phyloP scores from a whole-genome alignment of 2,329 filamentous ascomycete genomes.

The Aspergillus hiratsukae region DNA sequence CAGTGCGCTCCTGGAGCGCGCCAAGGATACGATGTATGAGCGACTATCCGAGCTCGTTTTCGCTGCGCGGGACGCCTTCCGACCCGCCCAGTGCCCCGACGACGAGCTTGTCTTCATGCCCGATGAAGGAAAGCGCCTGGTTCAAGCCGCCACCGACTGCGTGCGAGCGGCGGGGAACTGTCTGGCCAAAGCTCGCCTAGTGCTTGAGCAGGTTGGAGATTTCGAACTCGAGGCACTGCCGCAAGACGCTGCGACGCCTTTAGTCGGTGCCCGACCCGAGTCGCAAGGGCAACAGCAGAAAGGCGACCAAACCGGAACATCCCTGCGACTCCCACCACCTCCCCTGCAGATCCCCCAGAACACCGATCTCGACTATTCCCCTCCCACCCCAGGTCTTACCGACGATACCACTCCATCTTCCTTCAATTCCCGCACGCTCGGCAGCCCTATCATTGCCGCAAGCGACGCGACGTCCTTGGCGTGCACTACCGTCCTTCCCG shows the following conservation, averaged over 20 bases:
- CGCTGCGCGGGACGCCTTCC: constrained; percentile 75
- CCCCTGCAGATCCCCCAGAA: constrained; percentile 41
- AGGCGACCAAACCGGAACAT: constrained; percentile 17
- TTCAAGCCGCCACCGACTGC: constrained; percentile 77
- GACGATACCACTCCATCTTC: constrained; percentile 38
- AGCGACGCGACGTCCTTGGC: constrained; percentile 26
- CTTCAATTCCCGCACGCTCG: constrained; percentile 39
- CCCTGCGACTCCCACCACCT: constrained; percentile 41
- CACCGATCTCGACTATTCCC: constrained; percentile 24
- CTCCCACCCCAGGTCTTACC: constrained; percentile 34
- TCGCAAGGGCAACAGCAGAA: constrained; percentile 16
- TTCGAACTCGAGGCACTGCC: constrained; percentile 67
- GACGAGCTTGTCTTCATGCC: constrained; percentile 75
- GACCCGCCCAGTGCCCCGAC: constrained; percentile 61
- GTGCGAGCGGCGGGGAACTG: constrained; percentile 89
- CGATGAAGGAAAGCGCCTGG: constrained; percentile 69
- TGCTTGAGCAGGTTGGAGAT: constrained; percentile 85
- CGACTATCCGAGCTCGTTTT: constrained; percentile 75
- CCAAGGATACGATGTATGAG: constrained; percentile 72
- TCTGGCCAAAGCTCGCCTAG: constrained; percentile 75
- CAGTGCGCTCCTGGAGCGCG: constrained; percentile 61
- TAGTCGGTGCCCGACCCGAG: constrained; percentile 9
- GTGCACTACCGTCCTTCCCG: constrained; percentile 22
- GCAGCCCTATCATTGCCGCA: constrained; percentile 25
- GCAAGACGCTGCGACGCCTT: constrained; percentile 40